phyloP scores from a whole-genome alignment of 257 asterid species.

The Solanum dulcamara region DNA sequence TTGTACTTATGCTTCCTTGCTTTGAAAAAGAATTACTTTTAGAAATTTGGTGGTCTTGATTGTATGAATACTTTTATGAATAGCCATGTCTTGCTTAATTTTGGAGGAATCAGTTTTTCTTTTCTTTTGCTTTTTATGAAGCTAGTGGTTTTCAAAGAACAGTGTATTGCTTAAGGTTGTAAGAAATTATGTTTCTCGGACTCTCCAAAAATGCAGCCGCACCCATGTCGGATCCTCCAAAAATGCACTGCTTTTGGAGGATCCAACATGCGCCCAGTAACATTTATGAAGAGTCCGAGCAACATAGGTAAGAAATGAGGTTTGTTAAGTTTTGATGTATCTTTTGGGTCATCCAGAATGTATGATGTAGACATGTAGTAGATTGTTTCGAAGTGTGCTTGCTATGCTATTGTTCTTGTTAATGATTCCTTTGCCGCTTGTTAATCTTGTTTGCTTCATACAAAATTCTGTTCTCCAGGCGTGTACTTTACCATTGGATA shows the following conservation, averaged over 20 bases:
- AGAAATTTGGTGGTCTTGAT: background rate
- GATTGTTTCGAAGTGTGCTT: background rate
- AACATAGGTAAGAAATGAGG: too few species aligned
- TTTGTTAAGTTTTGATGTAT: background rate
- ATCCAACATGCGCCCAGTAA: too few species aligned
- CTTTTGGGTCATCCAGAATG: background rate
- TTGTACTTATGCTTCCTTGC: background rate
- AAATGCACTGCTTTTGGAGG: too few species aligned
- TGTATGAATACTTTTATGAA: background rate
- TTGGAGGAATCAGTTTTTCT: background rate
- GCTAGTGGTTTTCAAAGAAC: background rate
- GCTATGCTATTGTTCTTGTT: background rate
- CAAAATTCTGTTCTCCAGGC: conserved; percentile 21
- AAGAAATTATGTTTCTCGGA: too few species aligned
- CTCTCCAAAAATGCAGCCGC: too few species aligned
- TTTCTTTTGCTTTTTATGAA: background rate
- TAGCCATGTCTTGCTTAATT: background rate
- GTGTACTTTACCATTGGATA: conserved; percentile 83
- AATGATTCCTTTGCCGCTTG: background rate
- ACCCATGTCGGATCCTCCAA: too few species aligned
- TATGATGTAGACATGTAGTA: background rate
- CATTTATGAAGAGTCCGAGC: too few species aligned
- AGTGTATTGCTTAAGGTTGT: background rate
- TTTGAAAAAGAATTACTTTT: background rate
- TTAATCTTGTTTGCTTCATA: background rate